Evolutionary conservation across 2,329 filamentous ascomycete genomes (phyloP).

Genomic region (Pezicula radicicola): DNA sequence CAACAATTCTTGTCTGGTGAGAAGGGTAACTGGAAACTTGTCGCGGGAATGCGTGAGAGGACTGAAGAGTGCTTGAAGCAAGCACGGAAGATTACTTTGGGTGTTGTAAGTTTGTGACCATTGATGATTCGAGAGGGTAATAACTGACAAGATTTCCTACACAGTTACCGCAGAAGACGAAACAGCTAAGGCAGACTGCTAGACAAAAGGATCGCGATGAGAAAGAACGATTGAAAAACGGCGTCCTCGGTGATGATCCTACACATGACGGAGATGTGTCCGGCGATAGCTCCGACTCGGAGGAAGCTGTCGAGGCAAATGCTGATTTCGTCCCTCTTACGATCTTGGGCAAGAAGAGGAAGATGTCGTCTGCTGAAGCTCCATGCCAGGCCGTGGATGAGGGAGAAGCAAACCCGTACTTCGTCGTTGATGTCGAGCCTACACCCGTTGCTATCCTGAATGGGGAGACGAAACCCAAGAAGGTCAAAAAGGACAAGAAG

Average conservation of each 20-base stretch:
- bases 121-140: too few relatives aligned
- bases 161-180: too few relatives aligned
- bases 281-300: neutral
- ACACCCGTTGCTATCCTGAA: slow-evolving; percentile 11
- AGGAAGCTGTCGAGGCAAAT: slow-evolving; percentile 12
- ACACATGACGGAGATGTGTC: neutral
- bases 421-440: slow-evolving; percentile 21
- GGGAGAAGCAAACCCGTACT: slow-evolving; percentile 9
- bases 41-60: slow-evolving; percentile 22
- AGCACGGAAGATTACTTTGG: slow-evolving; percentile 14
- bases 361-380: too few relatives aligned
- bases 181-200: too few relatives aligned
- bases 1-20: slow-evolving; percentile 19
- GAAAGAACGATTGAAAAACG: slow-evolving; percentile 2
- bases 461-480: neutral
- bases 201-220: neutral
- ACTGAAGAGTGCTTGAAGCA: slow-evolving; percentile 13
- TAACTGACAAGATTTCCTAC: too few relatives aligned
- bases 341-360: too few relatives aligned
- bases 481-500: neutral
- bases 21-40: slow-evolving; percentile 20
- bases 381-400: too few relatives aligned
- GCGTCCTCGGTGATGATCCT: neutral
- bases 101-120: slow-evolving; percentile 16
- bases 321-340: too few relatives aligned